A percentile compares a stretch with the other conserved stretches of the same genome.
These are phyloP conservation scores for Hirsutella minnesotensis DNA, from an alignment of 2,329 filamentous ascomycete species.

Conservation along the genomic window DNA sequence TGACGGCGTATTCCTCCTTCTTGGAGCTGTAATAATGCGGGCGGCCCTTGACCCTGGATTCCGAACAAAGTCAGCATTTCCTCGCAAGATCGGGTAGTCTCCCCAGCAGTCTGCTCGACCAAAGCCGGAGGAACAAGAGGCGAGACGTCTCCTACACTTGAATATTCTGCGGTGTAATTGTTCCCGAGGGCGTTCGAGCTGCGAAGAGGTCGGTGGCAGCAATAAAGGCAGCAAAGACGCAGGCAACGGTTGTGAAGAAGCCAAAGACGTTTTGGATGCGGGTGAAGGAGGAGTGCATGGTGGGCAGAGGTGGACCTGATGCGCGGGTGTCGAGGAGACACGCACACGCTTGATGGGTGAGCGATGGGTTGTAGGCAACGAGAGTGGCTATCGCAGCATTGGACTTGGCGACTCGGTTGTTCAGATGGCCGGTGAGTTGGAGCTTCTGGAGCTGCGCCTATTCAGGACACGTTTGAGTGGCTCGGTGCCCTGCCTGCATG, in stretches of 20 bases:
- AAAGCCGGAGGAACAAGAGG: too few relatives aligned
- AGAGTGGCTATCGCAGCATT: too few relatives aligned
- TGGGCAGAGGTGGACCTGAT: slow-evolving; percentile 14
- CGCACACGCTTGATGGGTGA: too few relatives aligned
- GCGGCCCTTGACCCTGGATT: slow-evolving; percentile 64
- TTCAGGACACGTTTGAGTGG: too few relatives aligned
- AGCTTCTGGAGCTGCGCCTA: too few relatives aligned
- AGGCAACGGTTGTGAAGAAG: slow-evolving; percentile 93
- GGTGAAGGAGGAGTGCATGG: slow-evolving; percentile 79
- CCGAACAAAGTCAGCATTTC: neutral
- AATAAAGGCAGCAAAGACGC: slow-evolving; percentile 67
- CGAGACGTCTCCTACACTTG: slow-evolving; percentile 56
- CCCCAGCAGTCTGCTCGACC: too few relatives aligned
- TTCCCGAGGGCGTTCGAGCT: slow-evolving; percentile 52
- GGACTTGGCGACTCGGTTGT: too few relatives aligned
- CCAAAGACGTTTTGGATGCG: slow-evolving; percentile 89
- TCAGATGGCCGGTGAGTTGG: too few relatives aligned
- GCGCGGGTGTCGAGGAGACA: slow-evolving; percentile 1
- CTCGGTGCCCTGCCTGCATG: too few relatives aligned
- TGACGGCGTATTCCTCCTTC: slow-evolving; percentile 90
- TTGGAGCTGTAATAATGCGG: slow-evolving; percentile 93
- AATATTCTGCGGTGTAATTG: slow-evolving; percentile 58
- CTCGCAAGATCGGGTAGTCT: too few relatives aligned
- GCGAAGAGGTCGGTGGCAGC: slow-evolving; percentile 66
- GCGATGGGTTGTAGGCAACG: too few relatives aligned